phyloP scores from a whole-genome alignment of 371 early-diverging fungal species.

The Capillidium heterosporum region DNA sequence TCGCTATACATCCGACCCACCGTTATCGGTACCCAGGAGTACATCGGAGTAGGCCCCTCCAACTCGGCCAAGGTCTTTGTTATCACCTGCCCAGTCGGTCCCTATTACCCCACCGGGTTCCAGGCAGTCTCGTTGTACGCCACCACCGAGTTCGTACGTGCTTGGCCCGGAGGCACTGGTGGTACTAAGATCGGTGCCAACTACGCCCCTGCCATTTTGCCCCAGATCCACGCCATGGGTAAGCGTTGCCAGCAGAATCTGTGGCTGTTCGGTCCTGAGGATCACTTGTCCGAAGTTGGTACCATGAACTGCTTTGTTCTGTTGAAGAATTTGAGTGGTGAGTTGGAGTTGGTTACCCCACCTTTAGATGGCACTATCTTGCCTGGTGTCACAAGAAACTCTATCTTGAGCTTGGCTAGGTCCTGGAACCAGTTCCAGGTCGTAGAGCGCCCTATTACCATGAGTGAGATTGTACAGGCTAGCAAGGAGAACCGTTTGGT shows the following conservation, averaged over 20 bases:
- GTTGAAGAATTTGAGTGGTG: constrained; percentile 59
- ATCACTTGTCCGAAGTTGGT: constrained; percentile 86
- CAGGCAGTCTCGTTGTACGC: constrained; percentile 73
- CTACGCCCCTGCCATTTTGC: constrained; percentile 65
- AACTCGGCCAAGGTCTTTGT: constrained; percentile 66
- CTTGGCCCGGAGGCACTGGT: constrained; percentile 95
- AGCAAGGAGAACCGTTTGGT: constrained; percentile 37
- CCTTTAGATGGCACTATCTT: constrained; percentile 89
- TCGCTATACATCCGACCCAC: constrained; percentile 91
- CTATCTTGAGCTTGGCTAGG: constrained; percentile 62
- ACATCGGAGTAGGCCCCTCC: constrained; percentile 51
- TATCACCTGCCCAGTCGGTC: constrained; percentile 90
- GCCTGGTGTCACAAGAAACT: constrained; percentile 94
- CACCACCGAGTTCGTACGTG: constrained; percentile 68
- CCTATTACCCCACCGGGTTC: constrained; percentile 88
- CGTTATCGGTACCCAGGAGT: constrained; percentile 81
- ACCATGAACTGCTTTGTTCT: constrained; percentile 89
- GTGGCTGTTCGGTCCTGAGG: constrained; percentile 80
- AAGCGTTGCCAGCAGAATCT: constrained; percentile 83
- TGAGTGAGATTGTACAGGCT: constrained; percentile 63
- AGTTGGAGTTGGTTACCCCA: constrained; percentile 77
- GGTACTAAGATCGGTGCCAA: constrained; percentile 81
- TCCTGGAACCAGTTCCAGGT: constrained; percentile 85
- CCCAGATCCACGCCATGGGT: constrained; percentile 73
- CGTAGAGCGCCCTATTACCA: constrained; percentile 62